A percentile compares a stretch with the other conserved stretches of the same genome.
Conservation (phyloP, 2,329 filamentous ascomycete genomes). For the Penicillium digitatum region DNA sequence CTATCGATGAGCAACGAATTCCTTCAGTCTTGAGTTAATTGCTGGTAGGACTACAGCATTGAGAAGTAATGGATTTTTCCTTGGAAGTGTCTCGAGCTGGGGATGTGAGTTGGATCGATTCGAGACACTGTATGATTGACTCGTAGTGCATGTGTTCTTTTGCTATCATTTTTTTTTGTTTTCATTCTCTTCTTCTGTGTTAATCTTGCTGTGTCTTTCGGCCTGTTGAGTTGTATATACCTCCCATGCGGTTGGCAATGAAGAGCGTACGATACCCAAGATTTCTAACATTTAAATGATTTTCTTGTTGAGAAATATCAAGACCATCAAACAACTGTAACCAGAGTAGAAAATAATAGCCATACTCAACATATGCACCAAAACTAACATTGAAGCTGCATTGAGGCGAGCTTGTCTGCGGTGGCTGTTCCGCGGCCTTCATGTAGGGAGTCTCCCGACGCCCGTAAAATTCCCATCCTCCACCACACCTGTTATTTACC, state of each 20-base stretch:
- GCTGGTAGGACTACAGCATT: constrained; percentile 6
- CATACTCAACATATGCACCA: neutral
- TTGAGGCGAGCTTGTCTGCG: neutral
- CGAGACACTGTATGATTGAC: constrained; percentile 6
- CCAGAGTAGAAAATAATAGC: neutral
- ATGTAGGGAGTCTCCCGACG: constrained; percentile 21
- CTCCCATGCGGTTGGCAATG: constrained; percentile 36
- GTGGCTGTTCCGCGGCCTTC: constrained; percentile 19
- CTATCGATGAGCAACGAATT: constrained; percentile 15
- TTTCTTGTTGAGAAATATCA: neutral
- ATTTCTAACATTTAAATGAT: constrained; percentile 22
- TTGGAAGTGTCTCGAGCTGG: constrained; percentile 6
- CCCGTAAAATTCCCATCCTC: constrained; percentile 33
- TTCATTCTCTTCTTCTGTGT: constrained; percentile 24
- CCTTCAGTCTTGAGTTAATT: constrained; percentile 16
- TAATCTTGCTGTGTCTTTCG: constrained; percentile 22
- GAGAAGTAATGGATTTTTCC: constrained; percentile 17
- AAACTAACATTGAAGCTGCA: neutral
- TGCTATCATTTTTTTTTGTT: constrained; percentile 20
- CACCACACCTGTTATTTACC: constrained; percentile 13
- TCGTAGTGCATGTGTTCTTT: constrained; percentile 15
- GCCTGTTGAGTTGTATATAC: constrained; percentile 38
- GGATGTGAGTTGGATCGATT: constrained; percentile 11
- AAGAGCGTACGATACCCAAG: constrained; percentile 39
- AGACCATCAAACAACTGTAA: neutral